These are phyloP conservation scores for Gyromitra esculenta DNA, from an alignment of 2,329 filamentous ascomycete genomes.

Conservation along the genomic window DNA sequence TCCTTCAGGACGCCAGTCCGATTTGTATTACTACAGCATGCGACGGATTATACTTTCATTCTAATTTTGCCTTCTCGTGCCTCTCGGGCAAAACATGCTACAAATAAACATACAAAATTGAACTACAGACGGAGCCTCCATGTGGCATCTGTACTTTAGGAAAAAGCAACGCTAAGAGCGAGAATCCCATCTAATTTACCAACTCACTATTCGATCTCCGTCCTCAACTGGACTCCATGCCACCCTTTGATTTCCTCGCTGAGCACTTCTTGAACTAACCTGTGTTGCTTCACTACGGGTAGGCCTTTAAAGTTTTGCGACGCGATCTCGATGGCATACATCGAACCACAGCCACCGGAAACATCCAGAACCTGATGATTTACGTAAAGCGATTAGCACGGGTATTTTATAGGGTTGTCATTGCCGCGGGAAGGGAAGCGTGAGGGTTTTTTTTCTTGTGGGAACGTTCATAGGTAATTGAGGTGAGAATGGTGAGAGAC, in stretches of 20 bases:
- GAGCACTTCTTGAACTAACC: slow-evolving; percentile 78
- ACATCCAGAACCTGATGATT: slow-evolving; percentile 74
- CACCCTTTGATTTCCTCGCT: slow-evolving; percentile 80
- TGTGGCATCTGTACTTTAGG: slow-evolving; percentile 16
- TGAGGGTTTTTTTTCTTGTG: background rate
- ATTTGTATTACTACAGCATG: slow-evolving; percentile 40
- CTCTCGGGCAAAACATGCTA: slow-evolving; percentile 9
- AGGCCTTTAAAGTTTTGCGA: slow-evolving; percentile 76
- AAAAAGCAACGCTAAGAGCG: slow-evolving; percentile 34
- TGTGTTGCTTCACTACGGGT: slow-evolving; percentile 81
- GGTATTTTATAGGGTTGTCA: slow-evolving; percentile 6
- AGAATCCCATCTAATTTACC: slow-evolving; percentile 33
- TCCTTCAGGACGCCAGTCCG: slow-evolving; percentile 17
- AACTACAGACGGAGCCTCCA: slow-evolving; percentile 39
- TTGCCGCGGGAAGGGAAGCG: slow-evolving; percentile 7
- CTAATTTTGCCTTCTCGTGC: slow-evolving; percentile 12
- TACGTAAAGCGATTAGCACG: slow-evolving; percentile 45
- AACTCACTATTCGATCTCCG: slow-evolving; percentile 59
- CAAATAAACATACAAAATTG: slow-evolving; percentile 47
- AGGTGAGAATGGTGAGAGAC: background rate
- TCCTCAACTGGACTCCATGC: slow-evolving; percentile 85
- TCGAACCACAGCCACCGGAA: slow-evolving; percentile 83
- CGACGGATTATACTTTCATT: slow-evolving; percentile 11
- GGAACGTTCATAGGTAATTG: slow-evolving; percentile 12
- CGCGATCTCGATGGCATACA: slow-evolving; percentile 84